A percentile compares a stretch with the other conserved stretches of the same genome.
These are phyloP conservation scores for Tuber borchii DNA, from an alignment of 495 filamentous ascomycete species.

Conservation along the genomic window DNA sequence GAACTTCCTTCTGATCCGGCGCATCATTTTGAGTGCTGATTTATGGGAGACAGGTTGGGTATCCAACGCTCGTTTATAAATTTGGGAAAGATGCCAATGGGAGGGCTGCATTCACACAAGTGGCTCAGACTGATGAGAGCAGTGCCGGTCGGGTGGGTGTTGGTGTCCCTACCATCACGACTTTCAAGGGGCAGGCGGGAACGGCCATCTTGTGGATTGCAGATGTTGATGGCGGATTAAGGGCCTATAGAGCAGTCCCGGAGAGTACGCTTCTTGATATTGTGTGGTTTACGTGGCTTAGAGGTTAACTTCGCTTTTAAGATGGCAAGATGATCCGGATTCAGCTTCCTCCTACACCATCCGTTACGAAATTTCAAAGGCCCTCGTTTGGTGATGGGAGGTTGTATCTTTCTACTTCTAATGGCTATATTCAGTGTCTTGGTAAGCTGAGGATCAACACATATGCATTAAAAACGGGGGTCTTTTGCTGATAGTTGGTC, in stretches of 20 bases:
- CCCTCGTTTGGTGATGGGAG: slow-evolving; percentile 49
- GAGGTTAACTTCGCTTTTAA: slow-evolving; percentile 43
- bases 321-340: slow-evolving; percentile 45
- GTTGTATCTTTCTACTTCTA: slow-evolving; percentile 45
- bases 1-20: slow-evolving; percentile 30
- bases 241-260: slow-evolving; percentile 47
- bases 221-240: slow-evolving; percentile 42
- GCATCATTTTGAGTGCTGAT: slow-evolving; percentile 44
- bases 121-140: slow-evolving; percentile 39
- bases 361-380: slow-evolving; percentile 48
- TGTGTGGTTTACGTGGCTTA: slow-evolving; percentile 40
- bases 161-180: slow-evolving; percentile 43
- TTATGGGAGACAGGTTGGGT: slow-evolving; percentile 36
- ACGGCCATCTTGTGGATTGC: slow-evolving; percentile 43
- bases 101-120: slow-evolving; percentile 40
- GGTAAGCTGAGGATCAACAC: not conserved
- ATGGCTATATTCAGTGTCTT: slow-evolving; percentile 40
- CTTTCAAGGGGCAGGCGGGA: slow-evolving; percentile 41
- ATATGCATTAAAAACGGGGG: not conserved
- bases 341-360: slow-evolving; percentile 43
- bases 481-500: slow-evolving; percentile 16
- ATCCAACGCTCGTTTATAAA: slow-evolving; percentile 41
- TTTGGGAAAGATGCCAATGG: slow-evolving; percentile 37
- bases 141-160: slow-evolving; percentile 40
- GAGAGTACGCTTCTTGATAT: slow-evolving; percentile 10